These are phyloP conservation scores for Heliamphora exappendiculata DNA, from an alignment of 148 eudicot species.

Conservation along the genomic window DNA sequence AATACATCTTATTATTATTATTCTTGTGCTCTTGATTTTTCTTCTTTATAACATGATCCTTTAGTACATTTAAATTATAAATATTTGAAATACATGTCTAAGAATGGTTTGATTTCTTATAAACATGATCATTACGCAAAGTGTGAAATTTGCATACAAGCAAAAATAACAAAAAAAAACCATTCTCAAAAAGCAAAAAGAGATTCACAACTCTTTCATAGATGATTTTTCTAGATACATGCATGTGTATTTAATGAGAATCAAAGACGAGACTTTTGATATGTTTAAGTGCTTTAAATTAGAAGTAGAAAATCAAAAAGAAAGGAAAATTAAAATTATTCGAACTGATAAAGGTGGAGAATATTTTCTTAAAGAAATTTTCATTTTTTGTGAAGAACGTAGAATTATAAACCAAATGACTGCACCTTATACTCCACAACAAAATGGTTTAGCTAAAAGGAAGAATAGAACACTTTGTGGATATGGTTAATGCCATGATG, in stretches of 20 bases:
- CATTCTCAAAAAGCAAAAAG: background rate
- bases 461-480: constrained; percentile 6
- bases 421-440: background rate
- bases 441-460: constrained; percentile 11
- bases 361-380: too few relatives aligned
- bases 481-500: constrained; percentile 8
- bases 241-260: too few relatives aligned
- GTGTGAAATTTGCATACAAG: too few relatives aligned
- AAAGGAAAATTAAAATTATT: background rate
- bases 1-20: background rate
- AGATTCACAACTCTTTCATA: background rate
- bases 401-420: background rate
- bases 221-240: constrained; percentile 8
- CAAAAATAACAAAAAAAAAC: background rate
- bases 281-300: background rate
- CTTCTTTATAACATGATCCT: background rate
- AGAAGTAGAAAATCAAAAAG: constrained; percentile 2
- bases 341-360: constrained; percentile 4
- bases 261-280: constrained; percentile 8
- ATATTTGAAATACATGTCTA: background rate
- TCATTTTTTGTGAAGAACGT: too few relatives aligned
- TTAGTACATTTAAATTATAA: background rate
- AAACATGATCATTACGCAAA: background rate
- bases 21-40: background rate
- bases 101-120: background rate